Conservation (phyloP, 1,284 basidiomycete species). For the Rhodotorula glutinis region DNA sequence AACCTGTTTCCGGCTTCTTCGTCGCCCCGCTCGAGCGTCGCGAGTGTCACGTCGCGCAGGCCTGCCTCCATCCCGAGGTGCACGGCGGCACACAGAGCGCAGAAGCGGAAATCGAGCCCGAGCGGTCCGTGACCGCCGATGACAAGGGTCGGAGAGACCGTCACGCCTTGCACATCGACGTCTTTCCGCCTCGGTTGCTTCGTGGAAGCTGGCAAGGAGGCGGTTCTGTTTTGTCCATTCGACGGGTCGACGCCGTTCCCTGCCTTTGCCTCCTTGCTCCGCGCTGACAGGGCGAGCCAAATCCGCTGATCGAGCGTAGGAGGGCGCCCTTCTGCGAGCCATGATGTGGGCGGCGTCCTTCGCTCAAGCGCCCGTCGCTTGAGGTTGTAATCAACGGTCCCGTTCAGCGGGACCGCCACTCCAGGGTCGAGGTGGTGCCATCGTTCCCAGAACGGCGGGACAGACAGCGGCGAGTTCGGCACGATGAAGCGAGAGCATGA, state of each 20-base stretch:
- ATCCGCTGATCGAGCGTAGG: constrained; percentile 25
- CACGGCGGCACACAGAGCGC: constrained; percentile 15
- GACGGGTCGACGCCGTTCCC: too few relatives aligned
- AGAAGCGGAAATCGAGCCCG: constrained; percentile 12
- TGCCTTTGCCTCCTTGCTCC: neutral
- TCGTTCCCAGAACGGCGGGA: constrained; percentile 19
- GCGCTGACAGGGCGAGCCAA: constrained; percentile 18
- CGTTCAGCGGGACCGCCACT: constrained; percentile 4
- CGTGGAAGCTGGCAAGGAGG: neutral
- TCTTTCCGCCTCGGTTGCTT: too few relatives aligned
- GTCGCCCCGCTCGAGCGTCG: neutral
- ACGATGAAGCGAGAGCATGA: constrained; percentile 12
- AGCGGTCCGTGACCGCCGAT: constrained; percentile 9
- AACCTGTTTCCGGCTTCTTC: neutral
- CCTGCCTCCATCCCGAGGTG: constrained; percentile 10
- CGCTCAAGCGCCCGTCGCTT: too few relatives aligned
- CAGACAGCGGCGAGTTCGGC: neutral
- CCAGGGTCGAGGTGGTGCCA: constrained; percentile 27
- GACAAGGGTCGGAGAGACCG: constrained; percentile 17
- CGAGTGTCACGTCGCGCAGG: neutral
- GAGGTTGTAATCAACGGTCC: too few relatives aligned
- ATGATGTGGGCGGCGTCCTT: too few relatives aligned
- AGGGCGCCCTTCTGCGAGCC: neutral
- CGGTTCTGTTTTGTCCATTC: too few relatives aligned
- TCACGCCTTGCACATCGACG: neutral